Conservation (phyloP, 129 eudicot genomes). For the Rutidosis leptorrhynchoides region DNA sequence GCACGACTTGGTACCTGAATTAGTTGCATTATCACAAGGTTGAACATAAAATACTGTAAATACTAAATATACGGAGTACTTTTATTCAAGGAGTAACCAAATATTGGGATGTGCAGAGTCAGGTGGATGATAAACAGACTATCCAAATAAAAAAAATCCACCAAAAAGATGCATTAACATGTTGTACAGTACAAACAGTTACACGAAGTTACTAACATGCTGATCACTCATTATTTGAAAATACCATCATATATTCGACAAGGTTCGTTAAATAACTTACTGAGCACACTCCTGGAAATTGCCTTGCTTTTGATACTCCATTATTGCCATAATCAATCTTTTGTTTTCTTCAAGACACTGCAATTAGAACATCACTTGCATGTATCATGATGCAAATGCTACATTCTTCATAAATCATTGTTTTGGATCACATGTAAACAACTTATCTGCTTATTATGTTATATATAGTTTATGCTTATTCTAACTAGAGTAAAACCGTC, state of each 20-base stretch:
- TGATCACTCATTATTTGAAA: not conserved
- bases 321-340: conserved; percentile 75
- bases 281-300: conserved; percentile 77
- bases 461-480: too few relatives aligned
- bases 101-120: not conserved
- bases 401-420: not conserved
- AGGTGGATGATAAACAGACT: too few relatives aligned
- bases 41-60: too few relatives aligned
- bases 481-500: too few relatives aligned
- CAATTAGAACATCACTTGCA: conserved; percentile 35
- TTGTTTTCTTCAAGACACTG: conserved; percentile 87
- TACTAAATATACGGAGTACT: not conserved
- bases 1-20: conserved; percentile 65
- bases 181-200: too few relatives aligned
- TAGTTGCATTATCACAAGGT: conserved; percentile 10
- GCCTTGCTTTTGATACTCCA: conserved; percentile 79
- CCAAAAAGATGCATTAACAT: too few relatives aligned
- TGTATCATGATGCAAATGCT: not conserved
- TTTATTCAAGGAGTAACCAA: not conserved
- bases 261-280: conserved; percentile 45
- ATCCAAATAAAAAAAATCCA: too few relatives aligned
- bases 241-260: not conserved
- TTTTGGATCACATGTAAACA: not conserved
- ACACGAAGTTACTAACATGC: not conserved
- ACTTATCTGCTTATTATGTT: not conserved